Conservation (phyloP, 1,284 basidiomycete genomes). For the Ganoderma sinense region DNA sequence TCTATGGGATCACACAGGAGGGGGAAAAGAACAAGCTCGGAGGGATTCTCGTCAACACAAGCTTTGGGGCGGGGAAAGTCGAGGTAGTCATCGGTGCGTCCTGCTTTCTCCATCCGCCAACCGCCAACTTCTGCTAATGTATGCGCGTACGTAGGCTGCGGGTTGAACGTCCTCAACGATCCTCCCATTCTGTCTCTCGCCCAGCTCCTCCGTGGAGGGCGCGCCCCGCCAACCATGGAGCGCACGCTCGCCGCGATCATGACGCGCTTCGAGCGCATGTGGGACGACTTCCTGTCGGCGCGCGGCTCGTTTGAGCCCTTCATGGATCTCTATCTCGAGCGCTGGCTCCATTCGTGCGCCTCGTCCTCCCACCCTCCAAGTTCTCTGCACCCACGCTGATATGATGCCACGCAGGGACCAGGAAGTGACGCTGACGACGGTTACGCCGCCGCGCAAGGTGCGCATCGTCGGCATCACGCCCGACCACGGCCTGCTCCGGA, state of each 20-base stretch:
- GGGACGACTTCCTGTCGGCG: conserved; percentile 72
- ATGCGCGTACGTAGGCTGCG: conserved; percentile 70
- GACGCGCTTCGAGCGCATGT: conserved; percentile 82
- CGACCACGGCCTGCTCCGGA: conserved; percentile 89
- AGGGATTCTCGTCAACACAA: conserved; percentile 92
- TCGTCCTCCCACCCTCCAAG: background rate
- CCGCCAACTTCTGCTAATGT: background rate
- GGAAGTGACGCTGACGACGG: conserved; percentile 83
- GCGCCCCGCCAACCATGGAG: conserved; percentile 61
- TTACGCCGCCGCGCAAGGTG: conserved; percentile 72
- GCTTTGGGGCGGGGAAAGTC: conserved; percentile 75
- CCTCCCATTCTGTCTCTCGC: conserved; percentile 86
- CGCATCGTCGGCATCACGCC: conserved; percentile 89
- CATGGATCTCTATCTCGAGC: conserved; percentile 77
- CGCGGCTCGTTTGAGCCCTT: conserved; percentile 81
- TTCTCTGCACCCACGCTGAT: background rate
- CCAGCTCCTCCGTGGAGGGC: conserved; percentile 69
- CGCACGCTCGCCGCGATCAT: conserved; percentile 80
- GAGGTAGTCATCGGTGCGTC: conserved; percentile 82
- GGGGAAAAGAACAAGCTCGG: conserved; percentile 79
- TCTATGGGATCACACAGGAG: conserved; percentile 76
- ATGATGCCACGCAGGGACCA: conserved; percentile 69
- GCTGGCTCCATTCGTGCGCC: conserved; percentile 92
- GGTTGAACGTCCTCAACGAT: conserved; percentile 87
- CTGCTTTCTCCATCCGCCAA: background rate